Conservation (phyloP, 306 rosid species). For the Arachis hypogaea region DNA sequence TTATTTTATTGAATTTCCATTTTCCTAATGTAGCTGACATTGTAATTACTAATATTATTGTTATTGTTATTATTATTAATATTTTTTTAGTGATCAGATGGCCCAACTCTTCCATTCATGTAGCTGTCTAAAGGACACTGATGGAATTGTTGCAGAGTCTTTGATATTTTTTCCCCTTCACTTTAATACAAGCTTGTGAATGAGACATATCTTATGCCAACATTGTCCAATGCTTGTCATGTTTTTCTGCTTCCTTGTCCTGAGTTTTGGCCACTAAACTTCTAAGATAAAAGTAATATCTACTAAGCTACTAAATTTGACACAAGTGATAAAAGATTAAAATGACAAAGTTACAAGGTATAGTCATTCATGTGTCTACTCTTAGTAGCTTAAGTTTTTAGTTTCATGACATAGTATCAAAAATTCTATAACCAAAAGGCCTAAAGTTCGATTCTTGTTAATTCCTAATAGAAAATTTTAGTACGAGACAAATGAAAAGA, state of each 20-base stretch:
- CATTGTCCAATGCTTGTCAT: slow-evolving; percentile 37
- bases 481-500: too few species aligned
- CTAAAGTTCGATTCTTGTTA: too few species aligned
- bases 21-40: slow-evolving; percentile 42
- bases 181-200: slow-evolving; percentile 35
- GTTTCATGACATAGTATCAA: too few species aligned
- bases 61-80: neutral
- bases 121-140: slow-evolving; percentile 46
- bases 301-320: too few species aligned
- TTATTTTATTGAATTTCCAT: slow-evolving; percentile 29
- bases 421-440: too few species aligned
- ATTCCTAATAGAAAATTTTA: too few species aligned
- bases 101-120: slow-evolving; percentile 43
- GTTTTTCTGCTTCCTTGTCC: slow-evolving; percentile 28
- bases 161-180: slow-evolving; percentile 14
- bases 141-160: slow-evolving; percentile 29
- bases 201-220: slow-evolving; percentile 49
- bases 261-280: slow-evolving; percentile 33
- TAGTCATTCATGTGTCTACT: too few species aligned
- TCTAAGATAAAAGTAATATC: neutral
- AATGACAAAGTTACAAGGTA: too few species aligned
- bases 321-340: too few species aligned
- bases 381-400: too few species aligned
- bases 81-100: slow-evolving; percentile 42
- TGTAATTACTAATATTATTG: slow-evolving; percentile 45